These are phyloP conservation scores for Metschnikowia baotianmanensis DNA, from an alignment of 805 yeast species.

Conservation along the genomic window DNA sequence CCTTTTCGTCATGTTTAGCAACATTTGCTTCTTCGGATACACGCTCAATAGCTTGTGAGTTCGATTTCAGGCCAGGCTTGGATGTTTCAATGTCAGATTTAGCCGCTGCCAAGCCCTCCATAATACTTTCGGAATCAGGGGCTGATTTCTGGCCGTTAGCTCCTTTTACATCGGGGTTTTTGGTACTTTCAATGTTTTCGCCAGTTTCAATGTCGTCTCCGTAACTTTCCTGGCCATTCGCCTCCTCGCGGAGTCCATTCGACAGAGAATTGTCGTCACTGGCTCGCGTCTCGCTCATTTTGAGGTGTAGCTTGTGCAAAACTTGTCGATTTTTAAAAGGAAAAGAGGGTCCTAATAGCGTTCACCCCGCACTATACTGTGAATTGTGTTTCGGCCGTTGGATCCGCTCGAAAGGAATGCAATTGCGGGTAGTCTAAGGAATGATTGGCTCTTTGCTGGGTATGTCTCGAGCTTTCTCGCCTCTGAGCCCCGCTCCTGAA, in stretches of 20 bases:
- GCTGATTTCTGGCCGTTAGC: neutral
- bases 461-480: too few relatives aligned
- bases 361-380: too few relatives aligned
- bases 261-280: slow-evolving; percentile 1
- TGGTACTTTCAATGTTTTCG: too few relatives aligned
- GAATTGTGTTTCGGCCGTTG: too few relatives aligned
- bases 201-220: neutral
- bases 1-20: neutral
- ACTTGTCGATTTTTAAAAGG: neutral
- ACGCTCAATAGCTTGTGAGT: too few relatives aligned
- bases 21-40: neutral
- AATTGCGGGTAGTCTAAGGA: too few relatives aligned
- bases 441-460: too few relatives aligned
- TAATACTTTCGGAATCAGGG: neutral
- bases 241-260: neutral
- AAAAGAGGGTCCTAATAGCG: too few relatives aligned
- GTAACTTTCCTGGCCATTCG: neutral
- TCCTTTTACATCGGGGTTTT: neutral
- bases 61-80: too few relatives aligned
- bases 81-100: too few relatives aligned
- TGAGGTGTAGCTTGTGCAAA: neutral
- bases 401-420: too few relatives aligned
- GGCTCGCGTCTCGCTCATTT: slow-evolving; percentile 9
- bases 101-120: neutral
- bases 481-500: too few relatives aligned